A percentile compares a stretch with the other conserved stretches of the same genome.
Conservation (phyloP, 108 stramenopile species). For the Skeletonema costatum region DNA sequence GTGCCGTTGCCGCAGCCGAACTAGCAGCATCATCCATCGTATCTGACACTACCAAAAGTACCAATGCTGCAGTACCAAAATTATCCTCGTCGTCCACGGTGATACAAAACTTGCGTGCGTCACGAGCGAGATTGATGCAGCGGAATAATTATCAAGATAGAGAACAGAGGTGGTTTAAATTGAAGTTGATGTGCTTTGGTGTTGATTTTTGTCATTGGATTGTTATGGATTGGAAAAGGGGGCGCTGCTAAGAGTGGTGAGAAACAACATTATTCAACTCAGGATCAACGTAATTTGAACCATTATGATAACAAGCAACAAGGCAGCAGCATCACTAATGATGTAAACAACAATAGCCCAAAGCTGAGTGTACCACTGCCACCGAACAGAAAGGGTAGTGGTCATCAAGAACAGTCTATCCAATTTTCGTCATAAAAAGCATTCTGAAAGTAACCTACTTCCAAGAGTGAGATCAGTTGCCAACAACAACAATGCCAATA, state of each 20-base stretch:
- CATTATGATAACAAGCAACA: background rate
- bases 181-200: background rate
- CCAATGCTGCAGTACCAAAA: background rate
- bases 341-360: background rate
- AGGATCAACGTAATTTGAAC: background rate
- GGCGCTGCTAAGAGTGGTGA: background rate
- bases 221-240: background rate
- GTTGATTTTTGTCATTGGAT: background rate
- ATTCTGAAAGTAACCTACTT: background rate
- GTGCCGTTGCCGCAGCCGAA: conserved; percentile 7
- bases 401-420: background rate
- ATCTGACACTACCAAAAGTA: background rate
- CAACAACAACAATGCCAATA: background rate
- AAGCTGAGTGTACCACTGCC: background rate
- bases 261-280: background rate
- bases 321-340: background rate
- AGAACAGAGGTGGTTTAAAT: background rate
- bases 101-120: background rate
- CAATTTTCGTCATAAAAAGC: background rate
- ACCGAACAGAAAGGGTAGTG: background rate
- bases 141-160: background rate
- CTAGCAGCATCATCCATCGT: conserved; percentile 9
- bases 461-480: background rate
- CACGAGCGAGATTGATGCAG: background rate
- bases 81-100: background rate